These are phyloP conservation scores for Sclerotinia borealis DNA, from an alignment of 2,329 filamentous ascomycete genomes.

Conservation along the genomic window DNA sequence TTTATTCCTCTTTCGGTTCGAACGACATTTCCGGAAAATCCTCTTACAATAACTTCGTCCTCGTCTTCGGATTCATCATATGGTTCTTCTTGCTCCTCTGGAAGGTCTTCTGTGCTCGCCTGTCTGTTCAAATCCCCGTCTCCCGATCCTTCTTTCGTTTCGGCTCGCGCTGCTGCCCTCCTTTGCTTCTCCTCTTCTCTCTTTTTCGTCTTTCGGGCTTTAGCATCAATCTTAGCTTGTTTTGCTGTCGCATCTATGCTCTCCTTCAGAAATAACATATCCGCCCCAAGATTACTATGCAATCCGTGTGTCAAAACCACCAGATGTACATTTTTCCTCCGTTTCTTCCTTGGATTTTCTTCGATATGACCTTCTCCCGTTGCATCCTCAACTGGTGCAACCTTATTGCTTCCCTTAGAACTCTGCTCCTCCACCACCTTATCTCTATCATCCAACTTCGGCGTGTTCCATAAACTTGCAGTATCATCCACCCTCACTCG, in stretches of 20 bases:
- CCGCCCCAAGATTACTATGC: conserved; percentile 90
- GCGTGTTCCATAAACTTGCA: conserved; percentile 86
- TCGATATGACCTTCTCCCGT: conserved; percentile 20
- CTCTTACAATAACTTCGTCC: conserved; percentile 81
- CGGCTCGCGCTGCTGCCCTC: conserved; percentile 16
- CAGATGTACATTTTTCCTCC: conserved; percentile 76
- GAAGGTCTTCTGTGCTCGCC: conserved; percentile 14
- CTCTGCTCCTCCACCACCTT: conserved; percentile 21
- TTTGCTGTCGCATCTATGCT: conserved; percentile 82
- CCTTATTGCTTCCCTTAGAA: conserved; percentile 22
- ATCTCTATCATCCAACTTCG: conserved; percentile 64
- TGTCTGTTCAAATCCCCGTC: conserved; percentile 7
- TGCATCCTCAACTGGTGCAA: conserved; percentile 24
- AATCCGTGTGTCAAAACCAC: conserved; percentile 91
- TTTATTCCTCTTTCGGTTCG: conserved; percentile 94
- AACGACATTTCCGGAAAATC: conserved; percentile 83
- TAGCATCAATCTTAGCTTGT: conserved; percentile 66
- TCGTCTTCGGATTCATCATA: conserved; percentile 50
- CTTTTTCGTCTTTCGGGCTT: conserved; percentile 49
- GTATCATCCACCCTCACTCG: conserved; percentile 81
- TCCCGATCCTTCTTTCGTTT: conserved; percentile 12
- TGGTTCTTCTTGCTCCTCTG: conserved; percentile 9
- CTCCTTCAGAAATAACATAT: conserved; percentile 97
- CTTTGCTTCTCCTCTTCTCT: conserved; percentile 29
- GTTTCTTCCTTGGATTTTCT: conserved; percentile 37